Percentiles rank a stretch among this genome's conserved stretches.
Conservation (phyloP, 129 eudicot genomes). For the Flaveria bidentis region DNA sequence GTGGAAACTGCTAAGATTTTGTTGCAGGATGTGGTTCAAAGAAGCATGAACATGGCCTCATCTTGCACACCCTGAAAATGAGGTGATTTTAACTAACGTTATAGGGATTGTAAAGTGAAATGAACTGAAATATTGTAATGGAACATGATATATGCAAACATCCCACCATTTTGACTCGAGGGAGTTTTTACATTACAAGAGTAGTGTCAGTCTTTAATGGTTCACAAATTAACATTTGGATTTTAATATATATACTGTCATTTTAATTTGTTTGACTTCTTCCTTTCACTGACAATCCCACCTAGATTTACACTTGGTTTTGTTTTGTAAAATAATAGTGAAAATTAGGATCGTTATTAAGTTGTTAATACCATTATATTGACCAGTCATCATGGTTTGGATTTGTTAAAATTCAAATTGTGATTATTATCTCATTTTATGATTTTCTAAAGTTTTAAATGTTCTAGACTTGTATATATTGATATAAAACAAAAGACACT, state of each 20-base stretch:
- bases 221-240: background rate
- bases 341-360: too few species aligned
- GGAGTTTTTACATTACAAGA: background rate
- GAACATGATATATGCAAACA: conserved; percentile 15
- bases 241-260: background rate
- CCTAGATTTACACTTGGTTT: too few species aligned
- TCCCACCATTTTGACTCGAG: conserved; percentile 15
- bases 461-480: background rate
- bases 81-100: conserved; percentile 55
- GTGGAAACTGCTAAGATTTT: conserved; percentile 62
- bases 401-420: too few species aligned
- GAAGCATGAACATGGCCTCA: conserved; percentile 49
- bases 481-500: too few species aligned
- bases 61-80: conserved; percentile 37
- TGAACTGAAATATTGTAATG: conserved; percentile 10
- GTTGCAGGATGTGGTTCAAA: conserved; percentile 62
- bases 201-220: background rate
- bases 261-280: too few species aligned
- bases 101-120: conserved; percentile 43
- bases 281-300: too few species aligned
- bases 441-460: too few species aligned
- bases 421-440: background rate
- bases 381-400: too few species aligned
- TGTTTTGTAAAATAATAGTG: too few species aligned
- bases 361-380: too few species aligned